A percentile compares a stretch with the other conserved stretches of the same genome.
These are phyloP conservation scores for Cydonia oblonga DNA, from an alignment of 331 rosid species.

Conservation along the genomic window DNA sequence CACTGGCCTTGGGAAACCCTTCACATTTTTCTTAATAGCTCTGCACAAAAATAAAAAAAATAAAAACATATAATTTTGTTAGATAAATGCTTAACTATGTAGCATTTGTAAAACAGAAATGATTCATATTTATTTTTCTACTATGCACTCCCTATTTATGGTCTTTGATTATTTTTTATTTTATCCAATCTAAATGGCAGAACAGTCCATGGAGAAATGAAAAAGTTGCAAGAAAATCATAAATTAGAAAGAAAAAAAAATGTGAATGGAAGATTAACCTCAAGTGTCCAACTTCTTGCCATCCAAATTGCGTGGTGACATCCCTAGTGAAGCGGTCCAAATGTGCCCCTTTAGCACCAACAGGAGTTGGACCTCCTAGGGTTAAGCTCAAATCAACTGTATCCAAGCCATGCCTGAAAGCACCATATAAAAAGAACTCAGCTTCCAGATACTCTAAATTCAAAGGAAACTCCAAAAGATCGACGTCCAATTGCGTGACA, in stretches of 20 bases:
- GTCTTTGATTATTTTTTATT: too few species aligned
- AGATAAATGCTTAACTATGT: too few species aligned
- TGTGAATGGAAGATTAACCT: slow-evolving; percentile 21
- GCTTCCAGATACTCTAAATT: slow-evolving; percentile 76
- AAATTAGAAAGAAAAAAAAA: too few species aligned
- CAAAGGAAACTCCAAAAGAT: slow-evolving; percentile 56
- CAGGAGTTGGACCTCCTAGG: slow-evolving; percentile 53
- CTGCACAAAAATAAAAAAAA: too few species aligned
- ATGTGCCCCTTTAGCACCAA: slow-evolving; percentile 47
- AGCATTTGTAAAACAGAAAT: too few species aligned
- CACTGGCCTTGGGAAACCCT: too few species aligned
- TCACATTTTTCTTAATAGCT: slow-evolving; percentile 9
- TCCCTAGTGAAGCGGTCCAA: slow-evolving; percentile 22
- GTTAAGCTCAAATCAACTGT: slow-evolving; percentile 9
- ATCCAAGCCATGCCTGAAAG: slow-evolving; percentile 48
- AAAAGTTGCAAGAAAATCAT: too few species aligned
- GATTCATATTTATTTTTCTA: too few species aligned
- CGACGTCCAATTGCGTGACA: slow-evolving; percentile 23
- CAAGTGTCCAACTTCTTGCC: slow-evolving; percentile 84
- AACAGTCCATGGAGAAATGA: too few species aligned
- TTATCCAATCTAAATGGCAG: too few species aligned
- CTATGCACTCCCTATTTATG: too few species aligned
- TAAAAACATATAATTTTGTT: not conserved
- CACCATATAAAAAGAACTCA: slow-evolving; percentile 59
- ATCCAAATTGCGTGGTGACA: slow-evolving; percentile 53